Base-by-base conservation (phyloP, 805 yeast species). In the Lipomyces chichibuensis region DNA sequence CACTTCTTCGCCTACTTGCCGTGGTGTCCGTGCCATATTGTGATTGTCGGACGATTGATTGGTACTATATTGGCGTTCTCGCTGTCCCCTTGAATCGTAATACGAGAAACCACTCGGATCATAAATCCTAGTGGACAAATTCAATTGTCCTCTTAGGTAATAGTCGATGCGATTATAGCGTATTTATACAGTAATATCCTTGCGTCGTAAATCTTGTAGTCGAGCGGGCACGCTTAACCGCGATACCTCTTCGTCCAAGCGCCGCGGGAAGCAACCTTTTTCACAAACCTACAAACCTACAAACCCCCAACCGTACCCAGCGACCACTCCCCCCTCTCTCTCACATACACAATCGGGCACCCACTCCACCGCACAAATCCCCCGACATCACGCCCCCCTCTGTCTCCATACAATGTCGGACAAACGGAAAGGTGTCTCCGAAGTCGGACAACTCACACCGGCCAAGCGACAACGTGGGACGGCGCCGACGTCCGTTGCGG, bases 1-100 rank as follows among this genome's bases (percentile, higher is more conserved):
- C 59, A 92, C 86, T 65, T 93, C 98, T 66, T 94, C 98, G 39
- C 96, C 94, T 23, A 86, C 80, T 20, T 81, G 78, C 68, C 81
- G 81, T 49, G 79, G 75, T 27, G 83, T 74, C 68, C 81, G 83
- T 13, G 69, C 59, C 62, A 53, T 53, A 43, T 9, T 17, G 49
- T 43, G 49, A 43, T 17, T 17, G 49, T 43, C 20, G 49, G 9
- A 2, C 32, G 7, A 29, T 29, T 4, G 9, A 5, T 17, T 43
- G 49, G 39, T 11, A 17, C 17, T 37, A 37, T 37, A 37, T 14
- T 37, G 39, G 3, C 39, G 39, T 37, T 37, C 39, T 7, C 49
- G 23, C 49, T n/a, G 20, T 43, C 32, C 23, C 20, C 23, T 43
- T n/a, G 49, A 43, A 17, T 17, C 11, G 23, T 17, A n/a, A 43